Evolutionary conservation across 176 grass and related monocot species (phyloP), one percentile per base, ranked within the genome.

Genomic region (Triticum turgidum): DNA sequence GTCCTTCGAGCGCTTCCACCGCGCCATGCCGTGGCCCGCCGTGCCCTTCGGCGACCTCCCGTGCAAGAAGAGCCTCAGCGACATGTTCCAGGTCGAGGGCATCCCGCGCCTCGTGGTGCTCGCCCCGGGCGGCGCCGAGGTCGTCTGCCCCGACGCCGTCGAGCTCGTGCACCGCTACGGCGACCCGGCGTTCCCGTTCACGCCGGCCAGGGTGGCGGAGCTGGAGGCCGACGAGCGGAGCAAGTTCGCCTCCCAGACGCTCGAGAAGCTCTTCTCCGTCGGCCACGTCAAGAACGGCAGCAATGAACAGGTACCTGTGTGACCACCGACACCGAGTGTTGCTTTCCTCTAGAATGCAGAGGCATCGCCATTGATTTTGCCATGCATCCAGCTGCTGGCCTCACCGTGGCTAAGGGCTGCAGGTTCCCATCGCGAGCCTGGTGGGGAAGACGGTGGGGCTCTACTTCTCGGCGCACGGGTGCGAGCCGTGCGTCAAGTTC

Each of bases 1-100:
- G 69, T 94, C 92, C 6, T 94, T 94, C 65, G 89, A 89, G 86
- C 34, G 81, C 73, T 94, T 94, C 81, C 89, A 94, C 65, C 52
- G 84, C 35, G 76, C 72, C 37, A 94, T 94, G 92, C 92, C 84
- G 21, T 94, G 89, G 92, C 92, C 82, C 2, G 92, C 89, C 9
- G 87, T 94, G 68, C 84, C 89, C 5, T 94, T 91, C 71, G 71
- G 77, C n/a, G 89, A 91, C 69, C 45, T 94, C 11, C 71, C 12
- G 14, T 87, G 89, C 66, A 91, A 88, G 84, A 94, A 89, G 79
- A 58, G 61, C 51, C 89, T 94, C 77, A 89, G 87, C 67, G 11
- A 91, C 67, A 68, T 14, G 70, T 94, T 94, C 84, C 89, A 82
- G 45, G 87, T 93, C 7, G 92, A 93, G 49, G 92, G 89, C 75